phyloP scores from a whole-genome alignment of 73 alveolate species.

The Durusdinium trenchii region DNA sequence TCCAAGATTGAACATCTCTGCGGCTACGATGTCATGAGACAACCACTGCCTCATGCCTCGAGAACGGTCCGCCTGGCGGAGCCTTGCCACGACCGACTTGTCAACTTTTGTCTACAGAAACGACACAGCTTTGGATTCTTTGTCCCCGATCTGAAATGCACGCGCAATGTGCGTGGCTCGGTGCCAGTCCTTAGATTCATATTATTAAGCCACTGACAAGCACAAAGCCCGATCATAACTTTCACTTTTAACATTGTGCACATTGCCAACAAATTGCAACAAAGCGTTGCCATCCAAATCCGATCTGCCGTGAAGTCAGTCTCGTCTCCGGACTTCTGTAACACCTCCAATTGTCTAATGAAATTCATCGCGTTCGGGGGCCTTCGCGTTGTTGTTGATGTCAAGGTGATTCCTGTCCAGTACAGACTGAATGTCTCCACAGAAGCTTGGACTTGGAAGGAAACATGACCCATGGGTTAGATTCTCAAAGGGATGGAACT shows the following conservation, averaged over 20 bases:
- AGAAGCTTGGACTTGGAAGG: no score
- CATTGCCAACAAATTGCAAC: not conserved
- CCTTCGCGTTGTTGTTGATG: not conserved
- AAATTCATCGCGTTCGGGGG: slow-evolving; percentile 9
- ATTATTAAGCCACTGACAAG: no score
- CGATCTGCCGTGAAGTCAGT: not conserved
- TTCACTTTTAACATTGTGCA: not conserved
- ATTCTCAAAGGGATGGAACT: not conserved
- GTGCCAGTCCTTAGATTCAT: slow-evolving; percentile 4
- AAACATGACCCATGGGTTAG: no score
- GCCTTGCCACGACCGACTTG: not conserved
- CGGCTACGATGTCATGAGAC: not conserved
- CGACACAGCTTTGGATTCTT: not conserved
- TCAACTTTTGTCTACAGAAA: not conserved
- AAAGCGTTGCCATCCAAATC: not conserved
- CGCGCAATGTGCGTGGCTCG: not conserved
- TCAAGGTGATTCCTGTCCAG: not conserved
- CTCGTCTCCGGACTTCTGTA: not conserved
- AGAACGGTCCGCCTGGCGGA: not conserved
- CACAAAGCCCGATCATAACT: not conserved
- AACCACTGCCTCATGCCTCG: slow-evolving; percentile 9
- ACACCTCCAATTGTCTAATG: not conserved
- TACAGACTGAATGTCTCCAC: not conserved
- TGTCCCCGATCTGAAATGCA: not conserved
- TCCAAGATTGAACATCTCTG: not conserved